Percentiles rank a stretch among this genome's conserved stretches.
phyloP scores from a whole-genome alignment of 140 eudicot species.

The Flaveria floridana region DNA sequence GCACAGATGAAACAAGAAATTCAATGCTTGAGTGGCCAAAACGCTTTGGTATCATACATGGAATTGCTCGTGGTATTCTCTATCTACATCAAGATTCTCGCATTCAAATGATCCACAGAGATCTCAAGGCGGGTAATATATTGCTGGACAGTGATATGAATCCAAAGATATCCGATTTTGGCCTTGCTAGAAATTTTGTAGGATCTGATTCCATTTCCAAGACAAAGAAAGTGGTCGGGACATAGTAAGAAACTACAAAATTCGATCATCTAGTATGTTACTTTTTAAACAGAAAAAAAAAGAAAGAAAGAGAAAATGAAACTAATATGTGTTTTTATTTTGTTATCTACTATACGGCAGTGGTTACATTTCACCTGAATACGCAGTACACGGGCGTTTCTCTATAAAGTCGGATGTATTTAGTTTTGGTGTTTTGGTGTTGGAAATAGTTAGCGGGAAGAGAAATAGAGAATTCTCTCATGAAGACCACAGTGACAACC shows the following conservation, averaged over 20 bases:
- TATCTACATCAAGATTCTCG: slow-evolving; percentile 50
- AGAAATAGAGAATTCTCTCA: slow-evolving; percentile 17
- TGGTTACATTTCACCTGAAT: background rate
- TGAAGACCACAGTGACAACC: slow-evolving; percentile 29
- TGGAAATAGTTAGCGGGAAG: slow-evolving; percentile 23
- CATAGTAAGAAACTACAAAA: slow-evolving; percentile 31
- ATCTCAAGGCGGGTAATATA: slow-evolving; percentile 20
- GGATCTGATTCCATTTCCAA: slow-evolving; percentile 19
- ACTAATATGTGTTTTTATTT: background rate
- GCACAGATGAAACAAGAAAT: slow-evolving; percentile 16
- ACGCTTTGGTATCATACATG: slow-evolving; percentile 35
- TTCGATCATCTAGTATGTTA: background rate
- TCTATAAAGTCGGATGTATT: slow-evolving; percentile 26
- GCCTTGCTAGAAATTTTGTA: slow-evolving; percentile 31
- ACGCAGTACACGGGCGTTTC: slow-evolving; percentile 18
- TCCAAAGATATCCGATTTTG: slow-evolving; percentile 32
- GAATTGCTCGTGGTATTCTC: slow-evolving; percentile 42
- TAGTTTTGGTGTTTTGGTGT: slow-evolving; percentile 32
- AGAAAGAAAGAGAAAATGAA: background rate
- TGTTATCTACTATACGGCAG: background rate
- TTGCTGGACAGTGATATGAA: slow-evolving; percentile 25
- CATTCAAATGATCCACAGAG: slow-evolving; percentile 4
- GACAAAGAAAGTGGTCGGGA: slow-evolving; percentile 42
- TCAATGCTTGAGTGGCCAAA: slow-evolving; percentile 32
- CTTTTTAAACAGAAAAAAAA: background rate